Percentiles rank a stretch among this genome's conserved stretches.
These are phyloP conservation scores for Leccinellum luteum DNA, from an alignment of 768 basidiomycete genomes.

Conservation along the genomic window DNA sequence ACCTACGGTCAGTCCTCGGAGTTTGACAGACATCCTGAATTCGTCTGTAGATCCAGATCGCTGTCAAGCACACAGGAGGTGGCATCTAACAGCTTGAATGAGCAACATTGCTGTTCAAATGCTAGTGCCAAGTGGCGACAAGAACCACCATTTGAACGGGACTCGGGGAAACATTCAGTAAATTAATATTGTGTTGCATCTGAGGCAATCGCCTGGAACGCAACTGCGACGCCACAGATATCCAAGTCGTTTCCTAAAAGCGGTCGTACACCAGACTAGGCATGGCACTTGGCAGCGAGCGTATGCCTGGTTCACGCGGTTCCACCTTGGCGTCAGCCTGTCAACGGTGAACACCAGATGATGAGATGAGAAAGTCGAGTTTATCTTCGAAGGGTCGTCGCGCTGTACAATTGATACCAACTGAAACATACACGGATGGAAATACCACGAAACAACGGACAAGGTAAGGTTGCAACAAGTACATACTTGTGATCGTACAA, in stretches of 20 bases:
- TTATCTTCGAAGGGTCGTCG: neutral
- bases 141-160: neutral
- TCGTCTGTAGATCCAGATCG: neutral
- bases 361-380: neutral
- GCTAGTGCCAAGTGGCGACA: neutral
- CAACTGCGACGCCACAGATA: neutral
- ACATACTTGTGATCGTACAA: neutral
- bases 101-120: neutral
- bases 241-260: neutral
- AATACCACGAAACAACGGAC: neutral
- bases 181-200: neutral
- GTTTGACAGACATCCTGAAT: neutral
- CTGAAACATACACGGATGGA: constrained; percentile 3
- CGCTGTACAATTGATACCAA: neutral
- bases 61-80: neutral
- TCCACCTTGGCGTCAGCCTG: neutral
- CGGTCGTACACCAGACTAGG: neutral
- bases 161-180: neutral
- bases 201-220: neutral
- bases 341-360: neutral
- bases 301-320: neutral
- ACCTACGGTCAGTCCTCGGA: too few species aligned
- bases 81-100: too few species aligned
- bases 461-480: neutral
- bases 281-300: neutral